Conservation (phyloP, 768 basidiomycete genomes). For the Russula compacta region DNA sequence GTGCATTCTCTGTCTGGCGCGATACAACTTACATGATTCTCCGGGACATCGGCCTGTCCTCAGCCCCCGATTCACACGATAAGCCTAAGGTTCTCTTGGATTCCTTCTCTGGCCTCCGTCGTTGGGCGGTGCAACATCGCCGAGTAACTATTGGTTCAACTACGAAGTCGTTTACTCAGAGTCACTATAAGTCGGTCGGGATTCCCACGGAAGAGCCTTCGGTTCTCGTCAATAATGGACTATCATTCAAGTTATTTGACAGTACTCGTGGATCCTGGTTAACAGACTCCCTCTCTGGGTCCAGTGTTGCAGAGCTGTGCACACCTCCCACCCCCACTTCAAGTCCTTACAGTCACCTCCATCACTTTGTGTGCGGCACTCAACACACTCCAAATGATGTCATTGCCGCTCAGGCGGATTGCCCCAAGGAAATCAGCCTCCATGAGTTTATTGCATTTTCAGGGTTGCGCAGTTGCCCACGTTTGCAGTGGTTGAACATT, state of each 20-base stretch:
- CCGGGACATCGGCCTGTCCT: background rate
- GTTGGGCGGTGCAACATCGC: background rate
- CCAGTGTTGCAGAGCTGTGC: background rate
- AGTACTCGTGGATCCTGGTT: background rate
- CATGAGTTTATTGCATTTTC: slow-evolving; percentile 42
- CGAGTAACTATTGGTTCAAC: background rate
- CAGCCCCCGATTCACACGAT: background rate
- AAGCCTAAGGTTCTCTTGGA: background rate
- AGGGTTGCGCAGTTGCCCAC: slow-evolving; percentile 36
- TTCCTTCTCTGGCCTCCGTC: background rate
- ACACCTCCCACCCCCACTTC: background rate
- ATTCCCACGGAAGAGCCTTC: background rate
- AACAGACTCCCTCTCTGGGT: background rate
- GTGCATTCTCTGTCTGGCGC: slow-evolving; percentile 3
- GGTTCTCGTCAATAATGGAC: background rate
- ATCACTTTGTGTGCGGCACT: background rate
- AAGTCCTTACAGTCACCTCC: background rate
- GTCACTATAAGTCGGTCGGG: background rate
- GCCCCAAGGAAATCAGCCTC: slow-evolving; percentile 32
- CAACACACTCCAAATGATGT: slow-evolving; percentile 32
- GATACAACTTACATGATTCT: slow-evolving; percentile 3
- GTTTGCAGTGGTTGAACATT: slow-evolving; percentile 44
- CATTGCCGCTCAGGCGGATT: slow-evolving; percentile 34
- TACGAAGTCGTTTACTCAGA: background rate
- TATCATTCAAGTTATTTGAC: background rate